Percentiles rank a stretch among this genome's conserved stretches.
Evolutionary conservation across 495 filamentous ascomycete genomes (phyloP).

Genomic region (Penicillium lagena): DNA sequence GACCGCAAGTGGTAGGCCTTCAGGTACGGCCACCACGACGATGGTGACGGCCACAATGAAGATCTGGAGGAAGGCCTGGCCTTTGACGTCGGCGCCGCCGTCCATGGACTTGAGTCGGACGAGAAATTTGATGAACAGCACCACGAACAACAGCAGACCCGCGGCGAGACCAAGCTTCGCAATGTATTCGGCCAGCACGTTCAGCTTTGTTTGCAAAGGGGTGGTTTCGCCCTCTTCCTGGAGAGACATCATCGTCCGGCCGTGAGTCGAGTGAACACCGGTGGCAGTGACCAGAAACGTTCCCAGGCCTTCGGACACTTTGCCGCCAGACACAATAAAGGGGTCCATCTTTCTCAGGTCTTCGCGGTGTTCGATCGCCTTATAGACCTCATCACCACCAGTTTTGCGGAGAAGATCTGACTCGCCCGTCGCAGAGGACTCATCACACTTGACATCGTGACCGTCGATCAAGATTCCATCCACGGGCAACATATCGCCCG

Average conservation of each 20-base stretch:
- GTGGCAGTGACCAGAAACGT: conserved; percentile 82
- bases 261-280: conserved; percentile 82
- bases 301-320: conserved; percentile 87
- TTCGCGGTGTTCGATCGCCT: conserved; percentile 70
- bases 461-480: conserved; percentile 72
- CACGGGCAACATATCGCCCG: conserved; percentile 82
- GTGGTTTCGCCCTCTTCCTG: conserved; percentile 87
- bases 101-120: conserved; percentile 51
- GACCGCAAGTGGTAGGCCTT: conserved; percentile 87
- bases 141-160: conserved; percentile 77
- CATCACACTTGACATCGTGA: conserved; percentile 72
- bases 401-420: conserved; percentile 74
- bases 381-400: conserved; percentile 69
- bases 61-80: conserved; percentile 81
- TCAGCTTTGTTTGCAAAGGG: conserved; percentile 90
- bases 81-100: conserved; percentile 62
- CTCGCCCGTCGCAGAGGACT: conserved; percentile 80
- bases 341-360: conserved; percentile 80
- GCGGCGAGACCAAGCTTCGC: conserved; percentile 84
- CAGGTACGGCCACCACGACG: conserved; percentile 91
- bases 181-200: conserved; percentile 85
- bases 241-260: conserved; percentile 90
- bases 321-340: conserved; percentile 88
- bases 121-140: conserved; percentile 89
- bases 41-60: conserved; percentile 95